A percentile compares a stretch with the other conserved stretches of the same genome.
These are phyloP conservation scores for Cutaneotrichosporon dermatis DNA, from an alignment of 1,284 basidiomycete species.

Conservation along the genomic window DNA sequence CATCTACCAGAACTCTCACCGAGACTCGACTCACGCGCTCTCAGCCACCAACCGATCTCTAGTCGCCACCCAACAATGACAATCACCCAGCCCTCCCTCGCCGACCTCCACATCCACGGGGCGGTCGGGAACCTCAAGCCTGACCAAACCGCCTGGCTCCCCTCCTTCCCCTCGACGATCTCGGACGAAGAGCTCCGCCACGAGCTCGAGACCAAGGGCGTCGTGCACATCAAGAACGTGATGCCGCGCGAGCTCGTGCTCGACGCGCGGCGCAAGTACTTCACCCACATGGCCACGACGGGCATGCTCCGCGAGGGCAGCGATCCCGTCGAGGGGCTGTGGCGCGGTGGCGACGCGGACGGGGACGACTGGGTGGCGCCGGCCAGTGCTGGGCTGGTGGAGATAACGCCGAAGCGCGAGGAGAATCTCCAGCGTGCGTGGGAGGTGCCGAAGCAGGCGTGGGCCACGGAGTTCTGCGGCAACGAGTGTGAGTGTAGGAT, in stretches of 20 bases:
- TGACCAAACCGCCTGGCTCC: conserved; percentile 14
- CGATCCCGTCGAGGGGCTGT: conserved; percentile 1
- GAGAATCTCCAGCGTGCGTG: conserved; percentile 1
- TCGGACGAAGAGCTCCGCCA: conserved; percentile 13
- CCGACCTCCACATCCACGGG: conserved; percentile 5
- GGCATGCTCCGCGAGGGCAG: conserved; percentile 15
- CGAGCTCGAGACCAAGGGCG: conserved; percentile 18
- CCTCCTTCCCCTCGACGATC: conserved; percentile 11
- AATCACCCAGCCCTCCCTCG: not conserved
- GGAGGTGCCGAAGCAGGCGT: conserved; percentile 4
- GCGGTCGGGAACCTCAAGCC: conserved; percentile 2
- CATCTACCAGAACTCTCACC: too few species aligned
- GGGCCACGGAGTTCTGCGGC: conserved; percentile 9
- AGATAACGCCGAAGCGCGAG: not conserved
- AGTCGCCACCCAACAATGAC: not conserved
- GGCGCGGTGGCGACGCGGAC: conserved; percentile 1
- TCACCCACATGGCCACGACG: conserved; percentile 10
- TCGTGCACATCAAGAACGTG: conserved; percentile 21
- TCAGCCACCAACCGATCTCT: too few species aligned
- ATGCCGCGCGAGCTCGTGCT: conserved; percentile 22
- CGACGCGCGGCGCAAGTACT: conserved; percentile 8
- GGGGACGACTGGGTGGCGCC: not conserved
- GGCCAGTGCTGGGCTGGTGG: not conserved
- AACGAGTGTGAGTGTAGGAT: conserved; percentile 8
- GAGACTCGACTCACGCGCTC: too few species aligned